phyloP scores from a whole-genome alignment of 805 yeast genomes.

The Candida jianshihensis region DNA sequence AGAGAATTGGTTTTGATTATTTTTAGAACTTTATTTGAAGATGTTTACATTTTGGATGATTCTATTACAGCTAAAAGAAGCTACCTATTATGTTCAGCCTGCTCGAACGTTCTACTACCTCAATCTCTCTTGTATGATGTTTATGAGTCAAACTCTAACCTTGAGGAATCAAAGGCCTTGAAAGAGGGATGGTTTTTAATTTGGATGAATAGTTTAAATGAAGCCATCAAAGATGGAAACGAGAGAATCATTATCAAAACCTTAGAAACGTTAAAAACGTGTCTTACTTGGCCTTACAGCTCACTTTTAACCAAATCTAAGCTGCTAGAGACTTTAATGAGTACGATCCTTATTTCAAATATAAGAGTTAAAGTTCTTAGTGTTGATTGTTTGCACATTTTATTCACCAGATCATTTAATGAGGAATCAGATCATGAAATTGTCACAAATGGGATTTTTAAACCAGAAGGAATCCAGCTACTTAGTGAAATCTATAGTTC shows the following conservation, averaged over 20 bases:
- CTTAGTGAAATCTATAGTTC: constrained; percentile 56
- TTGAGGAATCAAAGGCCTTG: constrained; percentile 58
- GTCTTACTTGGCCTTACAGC: constrained; percentile 88
- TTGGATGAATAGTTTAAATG: constrained; percentile 58
- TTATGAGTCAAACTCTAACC: constrained; percentile 61
- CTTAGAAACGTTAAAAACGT: constrained; percentile 78
- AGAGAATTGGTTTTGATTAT: constrained; percentile 75
- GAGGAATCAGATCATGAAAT: constrained; percentile 63
- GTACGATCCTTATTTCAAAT: constrained; percentile 50
- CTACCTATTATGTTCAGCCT: constrained; percentile 68
- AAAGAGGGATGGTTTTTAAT: constrained; percentile 80
- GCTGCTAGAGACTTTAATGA: constrained; percentile 55
- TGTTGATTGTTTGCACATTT: constrained; percentile 82
- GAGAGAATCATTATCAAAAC: constrained; percentile 54
- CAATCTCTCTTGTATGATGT: constrained; percentile 52
- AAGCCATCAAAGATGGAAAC: constrained; percentile 31
- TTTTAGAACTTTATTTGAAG: constrained; percentile 85
- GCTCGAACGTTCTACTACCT: constrained; percentile 79
- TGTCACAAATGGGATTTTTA: constrained; percentile 73
- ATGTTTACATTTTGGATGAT: constrained; percentile 85
- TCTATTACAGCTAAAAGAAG: constrained; percentile 79
- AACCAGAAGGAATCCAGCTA: constrained; percentile 64
- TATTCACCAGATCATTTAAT: constrained; percentile 73
- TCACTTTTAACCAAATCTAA: constrained; percentile 61
- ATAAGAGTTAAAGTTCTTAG: constrained; percentile 73